Percentiles rank a stretch among this genome's conserved stretches.
Evolutionary conservation across 2,329 filamentous ascomycete species (phyloP).

Genomic region (Xenoacremonium recifei): DNA sequence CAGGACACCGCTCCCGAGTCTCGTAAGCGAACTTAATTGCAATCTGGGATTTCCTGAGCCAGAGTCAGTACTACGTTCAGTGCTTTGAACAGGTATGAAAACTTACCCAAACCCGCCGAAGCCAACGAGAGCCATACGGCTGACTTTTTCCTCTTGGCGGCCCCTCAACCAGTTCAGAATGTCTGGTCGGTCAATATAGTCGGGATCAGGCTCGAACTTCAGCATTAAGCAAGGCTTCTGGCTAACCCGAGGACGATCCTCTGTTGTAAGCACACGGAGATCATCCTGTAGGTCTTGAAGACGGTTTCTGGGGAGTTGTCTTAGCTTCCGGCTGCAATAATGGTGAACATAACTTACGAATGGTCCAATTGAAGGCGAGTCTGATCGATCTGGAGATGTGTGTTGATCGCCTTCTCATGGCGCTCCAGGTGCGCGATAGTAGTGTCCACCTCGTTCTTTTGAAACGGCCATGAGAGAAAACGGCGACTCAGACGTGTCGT

Average conservation of each 20-base stretch:
- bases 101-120: neutral
- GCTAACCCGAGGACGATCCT: neutral
- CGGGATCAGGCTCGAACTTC: neutral
- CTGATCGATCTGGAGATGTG: neutral
- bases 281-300: neutral
- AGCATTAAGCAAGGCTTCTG: neutral
- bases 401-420: neutral
- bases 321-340: neutral
- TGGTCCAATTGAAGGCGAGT: neutral
- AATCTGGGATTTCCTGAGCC: constrained; percentile 20
- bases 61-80: no score
- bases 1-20: constrained; percentile 1
- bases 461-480: neutral
- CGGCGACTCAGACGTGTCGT: neutral
- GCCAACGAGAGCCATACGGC: neutral
- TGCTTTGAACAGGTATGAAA: neutral
- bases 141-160: neutral
- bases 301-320: no score
- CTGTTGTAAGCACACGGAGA: neutral
- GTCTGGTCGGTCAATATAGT: neutral
- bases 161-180: neutral
- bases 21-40: constrained; percentile 14
- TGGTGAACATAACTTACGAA: neutral
- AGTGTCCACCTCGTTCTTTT: neutral
- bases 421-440: neutral